phyloP scores from a whole-genome alignment of 2,329 filamentous ascomycete species.

The Alternaria angustiovoidea region DNA sequence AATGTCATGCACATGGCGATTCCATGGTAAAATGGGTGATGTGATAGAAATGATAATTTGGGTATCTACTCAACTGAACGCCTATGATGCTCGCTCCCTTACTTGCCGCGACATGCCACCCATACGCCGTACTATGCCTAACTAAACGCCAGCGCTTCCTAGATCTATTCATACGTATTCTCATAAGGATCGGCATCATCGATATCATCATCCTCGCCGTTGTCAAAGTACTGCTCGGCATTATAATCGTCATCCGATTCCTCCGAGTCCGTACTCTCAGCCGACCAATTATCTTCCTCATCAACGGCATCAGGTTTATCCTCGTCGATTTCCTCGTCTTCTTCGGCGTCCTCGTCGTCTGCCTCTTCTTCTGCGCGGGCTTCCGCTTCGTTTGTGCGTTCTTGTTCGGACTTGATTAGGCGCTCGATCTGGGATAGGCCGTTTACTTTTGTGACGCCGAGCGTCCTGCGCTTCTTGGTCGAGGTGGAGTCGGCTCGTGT shows the following conservation, averaged over 20 bases:
- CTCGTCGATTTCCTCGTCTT: slow-evolving; percentile 58
- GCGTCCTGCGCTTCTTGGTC: slow-evolving; percentile 44
- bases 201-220: slow-evolving; percentile 59
- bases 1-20: too few relatives aligned
- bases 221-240: slow-evolving; percentile 66
- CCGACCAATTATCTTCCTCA: slow-evolving; percentile 62
- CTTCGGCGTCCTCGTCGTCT: slow-evolving; percentile 56
- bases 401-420: slow-evolving; percentile 55
- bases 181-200: slow-evolving; percentile 49
- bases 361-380: slow-evolving; percentile 52
- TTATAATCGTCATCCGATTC: slow-evolving; percentile 72
- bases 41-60: too few relatives aligned
- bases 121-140: too few relatives aligned
- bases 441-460: slow-evolving; percentile 45
- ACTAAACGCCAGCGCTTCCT: not conserved
- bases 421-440: slow-evolving; percentile 48
- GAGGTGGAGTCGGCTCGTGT: slow-evolving; percentile 27
- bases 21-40: too few relatives aligned
- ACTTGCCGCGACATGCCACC: too few relatives aligned
- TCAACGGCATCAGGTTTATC: slow-evolving; percentile 63
- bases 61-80: too few relatives aligned
- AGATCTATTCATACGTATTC: slow-evolving; percentile 43
- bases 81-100: too few relatives aligned
- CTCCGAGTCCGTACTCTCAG: slow-evolving; percentile 67
- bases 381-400: slow-evolving; percentile 56